Evolutionary conservation across 495 filamentous ascomycete species (phyloP).

Genomic region (Parachaetomium inaequale): DNA sequence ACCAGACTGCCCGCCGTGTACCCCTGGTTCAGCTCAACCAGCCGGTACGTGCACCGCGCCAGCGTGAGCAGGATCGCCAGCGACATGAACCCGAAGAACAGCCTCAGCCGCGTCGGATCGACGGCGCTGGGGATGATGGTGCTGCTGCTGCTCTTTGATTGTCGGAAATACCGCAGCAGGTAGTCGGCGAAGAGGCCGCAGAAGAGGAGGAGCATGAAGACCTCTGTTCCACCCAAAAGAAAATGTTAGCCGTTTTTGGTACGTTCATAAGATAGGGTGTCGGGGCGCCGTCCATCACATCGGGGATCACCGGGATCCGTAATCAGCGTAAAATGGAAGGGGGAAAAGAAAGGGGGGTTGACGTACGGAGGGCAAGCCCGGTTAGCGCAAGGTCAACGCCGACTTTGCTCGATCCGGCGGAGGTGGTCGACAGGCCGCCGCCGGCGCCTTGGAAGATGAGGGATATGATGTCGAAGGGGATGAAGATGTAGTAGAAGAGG

Average conservation of each 20-base stretch:
- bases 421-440: slow-evolving; percentile 42
- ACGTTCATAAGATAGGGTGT: too few relatives aligned
- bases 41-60: slow-evolving; percentile 44
- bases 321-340: too few relatives aligned
- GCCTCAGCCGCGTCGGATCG: slow-evolving; percentile 25
- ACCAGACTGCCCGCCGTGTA: slow-evolving; percentile 41
- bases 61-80: slow-evolving; percentile 42
- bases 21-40: slow-evolving; percentile 49
- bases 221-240: too few relatives aligned
- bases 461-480: slow-evolving; percentile 51
- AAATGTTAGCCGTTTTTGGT: too few relatives aligned
- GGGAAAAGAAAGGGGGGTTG: too few relatives aligned
- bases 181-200: slow-evolving; percentile 42
- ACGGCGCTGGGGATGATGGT: too few relatives aligned
- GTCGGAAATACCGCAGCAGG: slow-evolving; percentile 35
- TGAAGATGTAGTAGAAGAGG: slow-evolving; percentile 52
- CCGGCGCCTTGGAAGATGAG: slow-evolving; percentile 50
- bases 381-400: slow-evolving; percentile 51
- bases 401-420: slow-evolving; percentile 23
- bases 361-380: slow-evolving; percentile 44
- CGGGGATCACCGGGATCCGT: too few relatives aligned
- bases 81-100: slow-evolving; percentile 42
- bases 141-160: too few relatives aligned
- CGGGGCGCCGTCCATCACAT: too few relatives aligned
- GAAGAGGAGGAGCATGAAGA: slow-evolving; percentile 44